Base-by-base conservation (phyloP, 208 protist species). In the Leptomonas pyrrhocoris region DNA sequence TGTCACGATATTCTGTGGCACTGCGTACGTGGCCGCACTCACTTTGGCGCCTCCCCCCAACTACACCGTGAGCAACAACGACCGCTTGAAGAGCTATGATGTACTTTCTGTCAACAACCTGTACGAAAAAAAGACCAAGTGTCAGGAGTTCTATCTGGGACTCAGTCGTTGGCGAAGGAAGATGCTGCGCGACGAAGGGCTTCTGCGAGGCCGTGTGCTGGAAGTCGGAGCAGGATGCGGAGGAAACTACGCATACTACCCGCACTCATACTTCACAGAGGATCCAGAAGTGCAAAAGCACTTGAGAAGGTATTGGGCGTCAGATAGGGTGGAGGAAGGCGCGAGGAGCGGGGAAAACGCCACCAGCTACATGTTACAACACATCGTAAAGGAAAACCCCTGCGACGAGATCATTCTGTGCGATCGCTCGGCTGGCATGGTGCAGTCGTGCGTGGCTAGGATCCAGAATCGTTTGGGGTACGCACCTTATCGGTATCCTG, bases 141-240 rank as follows among this genome's bases (percentile, higher is more conserved):
- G 84, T 18, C 89, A 95, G 55, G 92, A 96, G 65, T 94, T 92
- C 57, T 90, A 92, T 59, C 54, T 96, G 21, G 89, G 92, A 13
- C 74, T 97, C 12, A 91, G 76, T 38, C 84, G 86, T 25, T 93
- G 86, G 85, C 71, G 88, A 2, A 58, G 90, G 23, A 81, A 81
- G 56, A 81, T 93, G 73, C 67, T 97, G 30, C 69, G 79, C 16
- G 85, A 91, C 15, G 86, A 95, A 48, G 84, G 85, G 1, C 43
- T 89, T 2, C 63, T 92, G 49, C 68, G 63, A 1, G 92, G 92
- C 4, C 80, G 86, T 54, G 88, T 95, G 25, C 62, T 97, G 25
- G 90, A 97, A 55, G 86, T 97, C 34, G 92, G 92, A 15, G 84
- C 85, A 6, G 92, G 92, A 31, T 95, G 89, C 73, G 90, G 85